These are phyloP conservation scores for Mucor saturninus DNA, from an alignment of 371 early-diverging fungal genomes.

Conservation along the genomic window DNA sequence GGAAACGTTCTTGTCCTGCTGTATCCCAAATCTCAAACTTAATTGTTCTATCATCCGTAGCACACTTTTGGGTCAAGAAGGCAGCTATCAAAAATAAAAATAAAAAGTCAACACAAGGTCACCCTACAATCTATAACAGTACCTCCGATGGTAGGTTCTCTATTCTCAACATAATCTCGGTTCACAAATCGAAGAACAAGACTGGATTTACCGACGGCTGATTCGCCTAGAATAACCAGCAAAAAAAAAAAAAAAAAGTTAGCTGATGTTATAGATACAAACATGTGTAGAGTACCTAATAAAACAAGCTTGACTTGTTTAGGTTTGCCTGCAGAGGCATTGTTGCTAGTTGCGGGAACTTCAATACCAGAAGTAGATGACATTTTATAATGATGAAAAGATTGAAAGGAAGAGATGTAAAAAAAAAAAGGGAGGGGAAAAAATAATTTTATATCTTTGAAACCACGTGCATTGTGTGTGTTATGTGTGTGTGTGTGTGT, in stretches of 20 bases:
- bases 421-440: conserved; percentile 1
- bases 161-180: conserved; percentile 91
- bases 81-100: conserved; percentile 60
- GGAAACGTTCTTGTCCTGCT: conserved; percentile 90
- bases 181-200: conserved; percentile 86
- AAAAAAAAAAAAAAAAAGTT: too few species aligned
- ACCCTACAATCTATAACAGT: neutral
- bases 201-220: conserved; percentile 87
- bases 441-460: neutral
- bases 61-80: conserved; percentile 76
- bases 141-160: conserved; percentile 97
- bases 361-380: conserved; percentile 12
- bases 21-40: conserved; percentile 96
- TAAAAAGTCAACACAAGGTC: neutral
- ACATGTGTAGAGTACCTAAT: conserved; percentile 53
- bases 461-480: neutral
- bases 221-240: conserved; percentile 63
- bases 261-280: neutral
- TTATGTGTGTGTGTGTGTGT: too few species aligned
- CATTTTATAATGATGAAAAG: conserved; percentile 7
- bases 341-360: conserved; percentile 1
- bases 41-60: conserved; percentile 67
- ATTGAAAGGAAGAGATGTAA: conserved; percentile 4
- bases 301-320: conserved; percentile 72
- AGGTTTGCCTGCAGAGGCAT: conserved; percentile 36